Evolutionary conservation across 2,329 filamentous ascomycete species (phyloP).

Genomic region (Tolypocladium ovalisporum): DNA sequence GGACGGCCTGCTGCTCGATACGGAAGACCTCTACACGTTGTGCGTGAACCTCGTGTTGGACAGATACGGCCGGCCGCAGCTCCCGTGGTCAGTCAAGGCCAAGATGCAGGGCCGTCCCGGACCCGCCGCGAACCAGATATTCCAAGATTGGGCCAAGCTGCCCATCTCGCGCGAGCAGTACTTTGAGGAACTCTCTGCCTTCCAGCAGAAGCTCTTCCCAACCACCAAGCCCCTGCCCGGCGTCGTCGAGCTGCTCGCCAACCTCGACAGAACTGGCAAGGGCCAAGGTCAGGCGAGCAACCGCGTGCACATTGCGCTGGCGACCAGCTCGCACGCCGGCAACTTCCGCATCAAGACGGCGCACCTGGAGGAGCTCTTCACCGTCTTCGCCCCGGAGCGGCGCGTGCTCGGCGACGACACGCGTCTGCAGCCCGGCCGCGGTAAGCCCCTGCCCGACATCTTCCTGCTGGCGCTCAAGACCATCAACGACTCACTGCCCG

Average conservation of each 20-base stretch:
- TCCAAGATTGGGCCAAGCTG: constrained; percentile 73
- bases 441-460: constrained; percentile 92
- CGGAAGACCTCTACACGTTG: constrained; percentile 78
- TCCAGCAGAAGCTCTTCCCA: constrained; percentile 67
- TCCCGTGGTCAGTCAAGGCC: constrained; percentile 95
- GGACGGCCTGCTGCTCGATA: constrained; percentile 92
- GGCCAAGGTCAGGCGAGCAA: constrained; percentile 14
- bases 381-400: constrained; percentile 56
- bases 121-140: constrained; percentile 40
- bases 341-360: constrained; percentile 72
- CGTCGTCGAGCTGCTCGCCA: constrained; percentile 54
- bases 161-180: constrained; percentile 66
- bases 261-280: constrained; percentile 36
- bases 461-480: constrained; percentile 77
- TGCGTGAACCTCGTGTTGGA: constrained; percentile 74
- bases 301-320: constrained; percentile 69
- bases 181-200: constrained; percentile 39
- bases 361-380: constrained; percentile 47
- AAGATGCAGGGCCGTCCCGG: constrained; percentile 57
- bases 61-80: constrained; percentile 57
- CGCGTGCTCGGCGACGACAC: constrained; percentile 78
- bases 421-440: constrained; percentile 66
- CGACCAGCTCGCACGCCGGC: constrained; percentile 61
- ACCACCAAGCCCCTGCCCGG: constrained; percentile 68
- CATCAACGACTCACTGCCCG: constrained; percentile 63